These are phyloP conservation scores for Coemansia sp. DNA, from an alignment of 192 early-diverging fungal species.

Conservation along the genomic window DNA sequence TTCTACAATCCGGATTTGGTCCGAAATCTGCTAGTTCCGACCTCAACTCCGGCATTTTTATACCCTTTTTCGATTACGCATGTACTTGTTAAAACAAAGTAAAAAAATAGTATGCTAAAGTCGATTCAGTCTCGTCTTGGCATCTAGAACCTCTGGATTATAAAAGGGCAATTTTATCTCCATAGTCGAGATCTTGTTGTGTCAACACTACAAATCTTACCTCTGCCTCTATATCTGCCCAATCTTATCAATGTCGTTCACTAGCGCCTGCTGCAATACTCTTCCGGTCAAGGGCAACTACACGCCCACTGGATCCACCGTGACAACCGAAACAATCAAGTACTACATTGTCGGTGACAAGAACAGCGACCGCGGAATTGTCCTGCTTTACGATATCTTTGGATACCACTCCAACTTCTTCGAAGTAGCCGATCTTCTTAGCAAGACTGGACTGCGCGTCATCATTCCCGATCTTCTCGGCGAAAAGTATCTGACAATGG, in stretches of 20 bases:
- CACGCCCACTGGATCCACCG: slow-evolving; percentile 26
- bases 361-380: slow-evolving; percentile 49
- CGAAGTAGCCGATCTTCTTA: slow-evolving; percentile 57
- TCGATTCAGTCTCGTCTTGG: no score
- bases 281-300: slow-evolving; percentile 44
- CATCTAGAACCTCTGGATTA: no score
- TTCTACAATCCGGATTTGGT: no score
- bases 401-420: slow-evolving; percentile 53
- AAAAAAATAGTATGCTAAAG: no score
- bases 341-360: slow-evolving; percentile 37
- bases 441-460: slow-evolving; percentile 52
- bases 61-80: no score
- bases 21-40: no score
- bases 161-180: no score
- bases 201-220: neutral
- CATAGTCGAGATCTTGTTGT: neutral
- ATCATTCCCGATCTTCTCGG: slow-evolving; percentile 60
- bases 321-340: slow-evolving; percentile 10
- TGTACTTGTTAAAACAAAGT: no score
- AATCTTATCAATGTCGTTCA: slow-evolving; percentile 13
- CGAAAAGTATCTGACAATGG: slow-evolving; percentile 34
- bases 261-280: slow-evolving; percentile 47
- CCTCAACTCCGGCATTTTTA: slow-evolving; percentile 4
- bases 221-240: neutral
- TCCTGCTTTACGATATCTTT: slow-evolving; percentile 67